These are phyloP conservation scores for Penicillium odoratum DNA, from an alignment of 495 filamentous ascomycete genomes.

Conservation along the genomic window DNA sequence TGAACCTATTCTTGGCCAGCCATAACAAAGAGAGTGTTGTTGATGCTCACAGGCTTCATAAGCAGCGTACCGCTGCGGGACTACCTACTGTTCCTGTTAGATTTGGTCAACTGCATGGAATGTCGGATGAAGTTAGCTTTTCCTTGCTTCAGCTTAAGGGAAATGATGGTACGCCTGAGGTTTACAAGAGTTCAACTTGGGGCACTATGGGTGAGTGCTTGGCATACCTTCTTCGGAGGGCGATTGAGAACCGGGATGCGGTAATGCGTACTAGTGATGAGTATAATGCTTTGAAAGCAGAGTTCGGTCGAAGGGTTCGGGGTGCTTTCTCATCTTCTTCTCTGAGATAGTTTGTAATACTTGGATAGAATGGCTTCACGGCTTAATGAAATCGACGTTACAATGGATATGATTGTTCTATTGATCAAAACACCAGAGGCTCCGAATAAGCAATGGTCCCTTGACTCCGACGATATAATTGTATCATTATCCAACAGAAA, in stretches of 20 bases:
- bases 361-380: background rate
- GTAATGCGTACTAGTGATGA: slow-evolving; percentile 68
- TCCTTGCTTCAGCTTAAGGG: slow-evolving; percentile 59
- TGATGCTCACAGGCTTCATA: slow-evolving; percentile 34
- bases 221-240: slow-evolving; percentile 81
- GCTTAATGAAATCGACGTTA: background rate
- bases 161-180: slow-evolving; percentile 48
- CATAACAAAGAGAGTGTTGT: slow-evolving; percentile 41
- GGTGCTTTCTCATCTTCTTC: slow-evolving; percentile 15
- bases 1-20: slow-evolving; percentile 44
- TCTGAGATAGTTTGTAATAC: slow-evolving; percentile 1
- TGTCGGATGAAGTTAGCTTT: slow-evolving; percentile 89
- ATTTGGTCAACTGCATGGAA: slow-evolving; percentile 75
- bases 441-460: no score
- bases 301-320: slow-evolving; percentile 59
- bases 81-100: slow-evolving; percentile 38
- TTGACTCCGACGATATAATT: no score
- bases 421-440: no score
- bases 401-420: background rate
- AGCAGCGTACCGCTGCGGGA: slow-evolving; percentile 27
- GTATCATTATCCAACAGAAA: no score
- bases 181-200: slow-evolving; percentile 88
- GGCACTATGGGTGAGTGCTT: slow-evolving; percentile 81
- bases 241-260: slow-evolving; percentile 89
- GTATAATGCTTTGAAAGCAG: slow-evolving; percentile 64